Percentiles rank a stretch among this genome's conserved stretches.
These are phyloP conservation scores for Aureobasidium uvarum DNA, from an alignment of 2,329 filamentous ascomycete genomes.

Conservation along the genomic window DNA sequence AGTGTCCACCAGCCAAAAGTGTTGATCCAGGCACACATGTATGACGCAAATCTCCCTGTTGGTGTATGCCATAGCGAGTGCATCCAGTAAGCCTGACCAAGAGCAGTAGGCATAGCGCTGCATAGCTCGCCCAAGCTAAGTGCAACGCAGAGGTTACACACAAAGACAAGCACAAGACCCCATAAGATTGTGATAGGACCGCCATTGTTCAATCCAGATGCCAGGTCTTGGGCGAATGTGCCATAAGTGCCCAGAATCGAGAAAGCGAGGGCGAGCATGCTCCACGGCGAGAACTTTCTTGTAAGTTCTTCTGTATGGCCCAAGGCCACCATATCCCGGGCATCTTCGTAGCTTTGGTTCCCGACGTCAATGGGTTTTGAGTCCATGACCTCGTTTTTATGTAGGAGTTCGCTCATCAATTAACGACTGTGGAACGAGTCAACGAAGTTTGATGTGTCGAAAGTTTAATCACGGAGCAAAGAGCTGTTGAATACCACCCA, in stretches of 20 bases:
- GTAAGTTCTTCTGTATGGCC: constrained; percentile 47
- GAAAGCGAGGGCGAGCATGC: constrained; percentile 59
- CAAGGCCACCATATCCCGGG: constrained; percentile 43
- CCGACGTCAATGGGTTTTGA: constrained; percentile 3
- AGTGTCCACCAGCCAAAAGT: constrained; percentile 60
- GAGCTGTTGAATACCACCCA: neutral
- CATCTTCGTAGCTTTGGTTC: constrained; percentile 36
- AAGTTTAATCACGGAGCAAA: neutral
- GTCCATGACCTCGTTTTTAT: constrained; percentile 4
- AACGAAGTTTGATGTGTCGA: neutral
- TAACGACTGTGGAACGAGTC: neutral
- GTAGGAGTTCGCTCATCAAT: neutral
- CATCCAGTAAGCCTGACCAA: constrained; percentile 61
- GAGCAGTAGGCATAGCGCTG: constrained; percentile 59
- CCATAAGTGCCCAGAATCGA: constrained; percentile 59
- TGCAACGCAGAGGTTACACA: constrained; percentile 54
- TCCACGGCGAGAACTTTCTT: constrained; percentile 54
- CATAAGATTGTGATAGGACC: constrained; percentile 57
- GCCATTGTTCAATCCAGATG: constrained; percentile 55
- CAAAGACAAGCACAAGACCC: constrained; percentile 55
- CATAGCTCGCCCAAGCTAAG: constrained; percentile 57
- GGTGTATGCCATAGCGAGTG: constrained; percentile 44
- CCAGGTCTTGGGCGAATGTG: constrained; percentile 55
- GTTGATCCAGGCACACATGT: constrained; percentile 61
- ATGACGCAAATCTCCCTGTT: constrained; percentile 52